phyloP scores from a whole-genome alignment of 2,329 filamentous ascomycete genomes.

The Kalmusia sp. region DNA sequence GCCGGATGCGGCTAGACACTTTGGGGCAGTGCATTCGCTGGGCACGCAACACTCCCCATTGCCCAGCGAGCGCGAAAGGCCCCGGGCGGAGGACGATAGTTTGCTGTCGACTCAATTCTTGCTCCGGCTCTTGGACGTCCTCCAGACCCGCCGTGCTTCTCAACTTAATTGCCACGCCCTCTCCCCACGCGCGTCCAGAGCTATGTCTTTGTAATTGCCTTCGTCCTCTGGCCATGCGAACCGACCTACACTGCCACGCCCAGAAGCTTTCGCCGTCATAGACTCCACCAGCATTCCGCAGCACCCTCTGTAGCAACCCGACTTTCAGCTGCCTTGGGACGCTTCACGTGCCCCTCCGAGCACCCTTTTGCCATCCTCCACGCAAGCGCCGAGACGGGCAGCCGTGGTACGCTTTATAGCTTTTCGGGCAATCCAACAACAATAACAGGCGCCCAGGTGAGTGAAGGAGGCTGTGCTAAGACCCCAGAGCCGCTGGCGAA shows the following conservation, averaged over 20 bases:
- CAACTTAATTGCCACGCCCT: constrained; percentile 3
- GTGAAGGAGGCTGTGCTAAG: constrained; percentile 1
- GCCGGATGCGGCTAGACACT: neutral
- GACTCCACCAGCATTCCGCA: neutral
- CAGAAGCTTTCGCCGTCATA: constrained; percentile 2
- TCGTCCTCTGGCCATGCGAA: neutral
- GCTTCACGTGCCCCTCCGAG: neutral
- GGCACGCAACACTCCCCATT: neutral
- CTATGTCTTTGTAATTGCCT: neutral
- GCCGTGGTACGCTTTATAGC: constrained; percentile 4
- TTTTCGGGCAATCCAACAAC: neutral
- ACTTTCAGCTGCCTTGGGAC: constrained; percentile 7
- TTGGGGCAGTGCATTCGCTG: constrained; percentile 8
- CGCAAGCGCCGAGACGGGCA: constrained; percentile 7
- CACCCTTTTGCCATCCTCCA: constrained; percentile 1
- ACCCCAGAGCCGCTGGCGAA: neutral
- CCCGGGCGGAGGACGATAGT: neutral
- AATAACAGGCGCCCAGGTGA: constrained; percentile 4
- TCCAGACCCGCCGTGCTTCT: neutral
- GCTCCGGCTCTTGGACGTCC: neutral
- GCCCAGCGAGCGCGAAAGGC: neutral
- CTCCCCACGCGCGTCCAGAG: neutral
- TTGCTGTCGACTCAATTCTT: neutral
- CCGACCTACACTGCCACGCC: constrained; percentile 6
- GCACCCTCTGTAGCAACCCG: neutral